Conservation (phyloP, 371 early-diverging fungal species). For the Spiromyces aspiralis region DNA sequence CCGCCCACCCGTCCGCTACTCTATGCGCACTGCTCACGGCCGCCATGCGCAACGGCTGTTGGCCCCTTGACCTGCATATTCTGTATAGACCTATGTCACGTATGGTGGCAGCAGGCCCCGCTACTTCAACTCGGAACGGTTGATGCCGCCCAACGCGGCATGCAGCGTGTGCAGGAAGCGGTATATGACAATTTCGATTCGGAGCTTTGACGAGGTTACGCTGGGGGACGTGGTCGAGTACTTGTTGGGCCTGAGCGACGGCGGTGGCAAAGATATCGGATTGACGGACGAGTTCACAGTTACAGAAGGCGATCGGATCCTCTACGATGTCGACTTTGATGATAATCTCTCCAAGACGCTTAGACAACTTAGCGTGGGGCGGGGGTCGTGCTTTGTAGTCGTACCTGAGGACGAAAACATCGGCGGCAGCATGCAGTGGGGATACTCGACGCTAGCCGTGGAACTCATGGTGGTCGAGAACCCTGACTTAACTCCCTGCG, state of each 20-base stretch:
- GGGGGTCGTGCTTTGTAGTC: not conserved
- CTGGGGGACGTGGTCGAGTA: slow-evolving; percentile 18
- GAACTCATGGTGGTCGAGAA: not conserved
- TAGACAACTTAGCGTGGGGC: slow-evolving; percentile 28
- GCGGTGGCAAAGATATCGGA: slow-evolving; percentile 3
- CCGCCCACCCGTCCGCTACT: not conserved
- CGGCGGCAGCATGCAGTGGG: not conserved
- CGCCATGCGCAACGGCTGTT: too few relatives aligned
- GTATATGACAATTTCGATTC: slow-evolving; percentile 17
- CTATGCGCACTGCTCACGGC: not conserved
- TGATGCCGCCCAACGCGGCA: slow-evolving; percentile 26
- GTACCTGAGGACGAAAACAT: slow-evolving; percentile 1
- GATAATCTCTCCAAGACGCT: slow-evolving; percentile 51
- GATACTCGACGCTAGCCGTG: not conserved
- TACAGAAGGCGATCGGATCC: slow-evolving; percentile 30
- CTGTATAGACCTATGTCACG: slow-evolving; percentile 13
- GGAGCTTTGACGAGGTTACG: slow-evolving; percentile 15
- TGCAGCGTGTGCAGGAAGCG: slow-evolving; percentile 34
- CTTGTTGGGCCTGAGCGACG: slow-evolving; percentile 5
- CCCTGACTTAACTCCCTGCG: not conserved
- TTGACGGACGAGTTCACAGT: slow-evolving; percentile 33
- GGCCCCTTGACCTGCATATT: too few relatives aligned
- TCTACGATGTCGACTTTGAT: slow-evolving; percentile 85
- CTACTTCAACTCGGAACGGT: slow-evolving; percentile 22
- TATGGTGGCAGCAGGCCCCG: slow-evolving; percentile 24